phyloP scores from a whole-genome alignment of 768 basidiomycete species.

The Lactifluus echinatus region DNA sequence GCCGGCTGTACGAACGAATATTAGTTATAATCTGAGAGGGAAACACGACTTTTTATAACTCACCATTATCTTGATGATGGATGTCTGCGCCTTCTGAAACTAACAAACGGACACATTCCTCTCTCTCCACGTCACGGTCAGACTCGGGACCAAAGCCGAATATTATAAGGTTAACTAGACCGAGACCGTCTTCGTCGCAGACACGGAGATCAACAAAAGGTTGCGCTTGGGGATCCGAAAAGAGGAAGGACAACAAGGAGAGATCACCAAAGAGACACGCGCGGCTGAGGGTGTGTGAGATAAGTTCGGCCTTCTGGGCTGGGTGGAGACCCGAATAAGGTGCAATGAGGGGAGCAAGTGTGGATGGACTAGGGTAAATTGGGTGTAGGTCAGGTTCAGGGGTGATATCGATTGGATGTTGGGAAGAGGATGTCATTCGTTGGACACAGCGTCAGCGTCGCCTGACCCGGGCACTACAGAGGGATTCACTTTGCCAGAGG shows the following conservation, averaged over 20 bases:
- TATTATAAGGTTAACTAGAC: conserved; percentile 67
- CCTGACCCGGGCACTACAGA: neutral
- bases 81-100: conserved; percentile 72
- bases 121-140: conserved; percentile 80
- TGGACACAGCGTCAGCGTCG: neutral
- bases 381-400: conserved; percentile 79
- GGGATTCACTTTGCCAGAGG: neutral
- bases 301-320: conserved; percentile 58
- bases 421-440: conserved; percentile 28
- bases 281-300: conserved; percentile 64
- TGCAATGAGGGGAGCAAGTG: conserved; percentile 56
- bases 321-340: conserved; percentile 60
- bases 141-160: conserved; percentile 76
- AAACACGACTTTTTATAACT: conserved; percentile 24
- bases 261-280: conserved; percentile 76
- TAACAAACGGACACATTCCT: conserved; percentile 79
- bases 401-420: conserved; percentile 43
- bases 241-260: conserved; percentile 58
- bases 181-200: conserved; percentile 81
- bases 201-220: conserved; percentile 55
- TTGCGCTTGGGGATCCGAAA: conserved; percentile 60
- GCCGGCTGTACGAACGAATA: conserved; percentile 47
- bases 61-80: conserved; percentile 52
- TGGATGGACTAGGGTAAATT: conserved; percentile 57
- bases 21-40: neutral